phyloP scores from a whole-genome alignment of 441 rosid species.

The Macaranga tanarius region DNA sequence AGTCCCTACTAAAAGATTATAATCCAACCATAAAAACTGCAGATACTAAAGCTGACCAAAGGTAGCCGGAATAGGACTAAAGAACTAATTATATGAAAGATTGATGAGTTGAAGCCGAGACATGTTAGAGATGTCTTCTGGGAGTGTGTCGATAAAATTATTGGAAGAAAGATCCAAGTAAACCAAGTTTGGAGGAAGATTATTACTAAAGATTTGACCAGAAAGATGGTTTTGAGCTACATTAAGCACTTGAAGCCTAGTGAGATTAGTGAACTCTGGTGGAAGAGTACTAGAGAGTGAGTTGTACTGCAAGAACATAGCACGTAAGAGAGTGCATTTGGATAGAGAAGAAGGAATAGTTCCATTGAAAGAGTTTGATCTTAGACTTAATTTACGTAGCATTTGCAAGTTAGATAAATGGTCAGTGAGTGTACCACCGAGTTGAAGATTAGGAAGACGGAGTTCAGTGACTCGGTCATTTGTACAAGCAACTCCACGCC shows the following conservation, averaged over 20 bases:
- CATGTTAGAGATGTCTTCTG: slow-evolving; percentile 49
- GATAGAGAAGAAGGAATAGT: slow-evolving; percentile 75
- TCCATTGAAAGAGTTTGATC: slow-evolving; percentile 78
- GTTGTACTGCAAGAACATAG: slow-evolving; percentile 82
- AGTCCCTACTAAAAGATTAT: slow-evolving; percentile 68
- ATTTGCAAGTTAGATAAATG: slow-evolving; percentile 50
- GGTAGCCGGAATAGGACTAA: slow-evolving; percentile 70
- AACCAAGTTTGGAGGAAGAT: slow-evolving; percentile 50
- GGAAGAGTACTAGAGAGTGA: slow-evolving; percentile 77
- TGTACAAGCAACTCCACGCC: slow-evolving; percentile 72
- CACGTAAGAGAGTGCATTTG: slow-evolving; percentile 63
- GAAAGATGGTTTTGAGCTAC: slow-evolving; percentile 71
- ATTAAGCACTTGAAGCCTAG: slow-evolving; percentile 54
- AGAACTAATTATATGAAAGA: slow-evolving; percentile 69
- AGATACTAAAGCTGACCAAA: slow-evolving; percentile 65
- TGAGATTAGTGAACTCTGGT: slow-evolving; percentile 52
- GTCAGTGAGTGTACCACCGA: slow-evolving; percentile 62
- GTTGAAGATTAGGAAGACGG: slow-evolving; percentile 76
- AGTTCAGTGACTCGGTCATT: slow-evolving; percentile 62
- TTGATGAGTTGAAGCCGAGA: slow-evolving; percentile 74
- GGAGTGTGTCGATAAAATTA: slow-evolving; percentile 60
- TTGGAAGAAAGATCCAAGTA: slow-evolving; percentile 73
- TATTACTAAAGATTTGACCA: slow-evolving; percentile 60
- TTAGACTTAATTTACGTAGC: slow-evolving; percentile 68
- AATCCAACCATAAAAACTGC: slow-evolving; percentile 80